These are phyloP conservation scores for Calonectria pseudoreteaudii DNA, from an alignment of 2,329 filamentous ascomycete genomes.

Conservation along the genomic window DNA sequence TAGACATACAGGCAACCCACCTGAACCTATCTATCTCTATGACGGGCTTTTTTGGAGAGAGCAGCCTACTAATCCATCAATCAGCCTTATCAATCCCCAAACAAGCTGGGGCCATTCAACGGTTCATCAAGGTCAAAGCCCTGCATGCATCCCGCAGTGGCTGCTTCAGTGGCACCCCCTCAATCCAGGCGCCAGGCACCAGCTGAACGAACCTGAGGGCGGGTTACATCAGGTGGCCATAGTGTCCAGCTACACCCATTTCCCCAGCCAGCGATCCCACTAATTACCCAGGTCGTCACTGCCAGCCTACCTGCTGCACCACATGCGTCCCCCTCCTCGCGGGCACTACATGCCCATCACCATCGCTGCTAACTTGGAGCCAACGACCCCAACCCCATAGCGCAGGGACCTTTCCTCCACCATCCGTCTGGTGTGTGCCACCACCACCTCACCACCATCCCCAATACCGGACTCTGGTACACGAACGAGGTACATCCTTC, in stretches of 20 bases:
- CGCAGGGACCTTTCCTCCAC: conserved; percentile 11
- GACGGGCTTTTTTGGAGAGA: background rate
- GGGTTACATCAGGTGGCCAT: conserved; percentile 6
- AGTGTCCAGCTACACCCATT: conserved; percentile 8
- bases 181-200: background rate
- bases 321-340: background rate
- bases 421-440: background rate
- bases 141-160: conserved; percentile 18
- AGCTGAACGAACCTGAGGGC: conserved; percentile 16
- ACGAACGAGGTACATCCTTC: background rate
- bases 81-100: background rate
- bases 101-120: background rate
- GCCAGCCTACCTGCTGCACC: conserved; percentile 1
- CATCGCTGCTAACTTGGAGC: conserved; percentile 6
- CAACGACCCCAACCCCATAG: background rate
- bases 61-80: background rate
- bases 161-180: conserved; percentile 15
- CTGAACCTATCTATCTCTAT: too few species aligned
- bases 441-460: conserved; percentile 7
- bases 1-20: background rate
- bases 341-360: background rate
- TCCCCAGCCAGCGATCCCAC: conserved; percentile 20
- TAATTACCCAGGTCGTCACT: conserved; percentile 4
- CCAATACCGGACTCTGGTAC: background rate
- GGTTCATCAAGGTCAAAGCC: conserved; percentile 14